Conservation (phyloP, 345 rosid species). For the Theobroma cacao region DNA sequence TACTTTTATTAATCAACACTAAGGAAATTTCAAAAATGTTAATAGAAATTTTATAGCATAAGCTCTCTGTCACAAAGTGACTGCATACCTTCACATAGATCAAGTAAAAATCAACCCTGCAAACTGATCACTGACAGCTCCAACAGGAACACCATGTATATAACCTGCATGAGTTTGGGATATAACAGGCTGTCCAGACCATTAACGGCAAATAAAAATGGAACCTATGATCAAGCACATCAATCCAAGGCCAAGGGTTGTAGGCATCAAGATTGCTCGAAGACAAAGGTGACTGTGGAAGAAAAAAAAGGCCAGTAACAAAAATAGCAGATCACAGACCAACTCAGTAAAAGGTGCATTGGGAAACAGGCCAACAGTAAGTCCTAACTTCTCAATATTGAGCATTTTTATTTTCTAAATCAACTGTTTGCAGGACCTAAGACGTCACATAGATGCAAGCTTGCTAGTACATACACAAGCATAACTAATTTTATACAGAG, state of each 20-base stretch:
- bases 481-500: background rate
- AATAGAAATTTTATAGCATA: conserved; percentile 19
- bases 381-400: background rate
- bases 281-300: background rate
- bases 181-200: conserved; percentile 40
- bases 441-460: background rate
- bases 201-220: conserved; percentile 29
- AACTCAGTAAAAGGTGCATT: background rate
- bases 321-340: background rate
- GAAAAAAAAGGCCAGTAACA: background rate
- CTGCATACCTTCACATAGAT: conserved; percentile 47
- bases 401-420: background rate
- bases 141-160: conserved; percentile 33
- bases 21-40: conserved; percentile 8
- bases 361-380: background rate
- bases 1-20: conserved; percentile 13
- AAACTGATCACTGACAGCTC: conserved; percentile 38
- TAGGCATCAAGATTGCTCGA: background rate
- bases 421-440: conserved; percentile 3
- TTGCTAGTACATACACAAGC: background rate
- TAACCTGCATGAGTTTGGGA: conserved; percentile 51
- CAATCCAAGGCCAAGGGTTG: conserved; percentile 11
- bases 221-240: conserved; percentile 26
- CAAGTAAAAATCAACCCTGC: conserved; percentile 36
- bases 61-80: conserved; percentile 24